These are phyloP conservation scores for Citrus mangshanensis DNA, from an alignment of 345 rosid species.

Conservation along the genomic window DNA sequence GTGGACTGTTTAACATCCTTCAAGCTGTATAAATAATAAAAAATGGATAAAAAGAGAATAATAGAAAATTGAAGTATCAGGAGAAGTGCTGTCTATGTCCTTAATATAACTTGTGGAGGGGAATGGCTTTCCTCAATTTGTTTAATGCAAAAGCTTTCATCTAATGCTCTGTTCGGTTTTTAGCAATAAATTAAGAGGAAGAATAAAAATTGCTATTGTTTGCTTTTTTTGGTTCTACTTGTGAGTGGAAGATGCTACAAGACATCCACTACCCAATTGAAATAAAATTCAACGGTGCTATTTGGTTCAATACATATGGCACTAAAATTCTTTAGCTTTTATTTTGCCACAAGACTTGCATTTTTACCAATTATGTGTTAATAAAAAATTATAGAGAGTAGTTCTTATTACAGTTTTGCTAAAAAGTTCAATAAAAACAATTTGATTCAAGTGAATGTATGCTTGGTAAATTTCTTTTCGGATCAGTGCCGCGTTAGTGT, in stretches of 20 bases:
- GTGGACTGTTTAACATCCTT: slow-evolving; percentile 10
- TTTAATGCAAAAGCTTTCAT: slow-evolving; percentile 11
- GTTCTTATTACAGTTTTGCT: background rate
- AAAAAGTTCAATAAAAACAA: background rate
- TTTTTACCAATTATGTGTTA: background rate
- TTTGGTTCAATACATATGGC: background rate
- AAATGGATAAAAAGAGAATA: slow-evolving; percentile 18
- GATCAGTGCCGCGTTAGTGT: background rate
- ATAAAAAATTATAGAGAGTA: background rate
- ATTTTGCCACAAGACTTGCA: background rate
- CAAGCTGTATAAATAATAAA: slow-evolving; percentile 31
- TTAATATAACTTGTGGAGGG: slow-evolving; percentile 28
- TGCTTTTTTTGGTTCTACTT: background rate
- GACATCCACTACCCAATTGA: slow-evolving; percentile 25
- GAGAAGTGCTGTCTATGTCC: slow-evolving; percentile 26
- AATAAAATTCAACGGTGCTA: background rate
- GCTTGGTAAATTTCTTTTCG: background rate
- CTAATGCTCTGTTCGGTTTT: background rate
- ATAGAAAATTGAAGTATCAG: slow-evolving; percentile 15
- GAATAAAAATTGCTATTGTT: background rate
- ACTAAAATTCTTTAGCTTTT: background rate
- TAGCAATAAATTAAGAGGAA: background rate
- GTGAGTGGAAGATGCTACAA: slow-evolving; percentile 30
- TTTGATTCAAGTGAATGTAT: background rate
- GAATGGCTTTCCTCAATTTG: background rate